Percentiles rank a stretch among this genome's conserved stretches.
These are phyloP conservation scores for Dillenia suffruticosa DNA, from an alignment of 164 flowering plant species.

Conservation along the genomic window DNA sequence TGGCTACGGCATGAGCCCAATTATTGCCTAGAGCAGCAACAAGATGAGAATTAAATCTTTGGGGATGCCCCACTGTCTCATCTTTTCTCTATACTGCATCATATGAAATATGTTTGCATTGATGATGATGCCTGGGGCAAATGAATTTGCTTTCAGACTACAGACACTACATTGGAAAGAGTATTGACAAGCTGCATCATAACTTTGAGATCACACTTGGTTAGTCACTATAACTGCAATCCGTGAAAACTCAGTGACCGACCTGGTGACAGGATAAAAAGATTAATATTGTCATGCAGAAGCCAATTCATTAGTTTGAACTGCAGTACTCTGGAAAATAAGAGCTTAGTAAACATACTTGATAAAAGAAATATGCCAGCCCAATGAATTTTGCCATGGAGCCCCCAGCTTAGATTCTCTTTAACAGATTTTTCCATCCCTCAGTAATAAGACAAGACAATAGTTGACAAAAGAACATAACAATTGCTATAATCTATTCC, in stretches of 20 bases:
- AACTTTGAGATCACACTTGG: slow-evolving; percentile 70
- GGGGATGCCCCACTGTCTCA: slow-evolving; percentile 20
- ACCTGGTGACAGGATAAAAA: slow-evolving; percentile 31
- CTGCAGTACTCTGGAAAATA: not conserved
- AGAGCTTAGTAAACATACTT: slow-evolving; percentile 35
- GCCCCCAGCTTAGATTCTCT: slow-evolving; percentile 52
- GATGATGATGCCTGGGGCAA: too few relatives aligned
- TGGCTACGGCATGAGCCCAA: slow-evolving; percentile 91
- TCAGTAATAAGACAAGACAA: not conserved
- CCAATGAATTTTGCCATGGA: slow-evolving; percentile 46
- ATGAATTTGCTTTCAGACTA: too few relatives aligned
- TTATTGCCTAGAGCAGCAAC: slow-evolving; percentile 77
- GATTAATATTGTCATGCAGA: slow-evolving; percentile 3
- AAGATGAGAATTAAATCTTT: slow-evolving; percentile 50
- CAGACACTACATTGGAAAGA: slow-evolving; percentile 54
- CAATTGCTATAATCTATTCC: not conserved
- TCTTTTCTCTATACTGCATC: slow-evolving; percentile 35
- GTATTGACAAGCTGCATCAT: slow-evolving; percentile 37
- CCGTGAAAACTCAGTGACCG: slow-evolving; percentile 73
- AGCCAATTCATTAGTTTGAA: not conserved
- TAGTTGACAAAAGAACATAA: not conserved
- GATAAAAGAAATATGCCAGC: slow-evolving; percentile 83
- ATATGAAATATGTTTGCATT: not conserved
- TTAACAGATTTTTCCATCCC: slow-evolving; percentile 4
- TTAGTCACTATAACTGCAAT: slow-evolving; percentile 82